These are phyloP conservation scores for Penicillium expansum DNA, from an alignment of 2,329 filamentous ascomycete species.

Conservation along the genomic window DNA sequence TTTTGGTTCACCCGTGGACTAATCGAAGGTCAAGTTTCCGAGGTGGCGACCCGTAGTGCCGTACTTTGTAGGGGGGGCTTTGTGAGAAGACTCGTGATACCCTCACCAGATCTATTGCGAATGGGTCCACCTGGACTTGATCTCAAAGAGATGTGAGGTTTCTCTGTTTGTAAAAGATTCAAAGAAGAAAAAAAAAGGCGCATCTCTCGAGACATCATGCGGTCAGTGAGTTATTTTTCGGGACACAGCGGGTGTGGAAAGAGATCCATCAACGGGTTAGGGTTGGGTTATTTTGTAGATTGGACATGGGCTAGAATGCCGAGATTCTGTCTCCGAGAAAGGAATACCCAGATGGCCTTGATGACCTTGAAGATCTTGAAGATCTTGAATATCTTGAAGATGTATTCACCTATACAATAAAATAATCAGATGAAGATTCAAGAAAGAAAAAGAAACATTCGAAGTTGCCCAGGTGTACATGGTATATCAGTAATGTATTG, in stretches of 20 bases:
- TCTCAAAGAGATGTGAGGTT: background rate
- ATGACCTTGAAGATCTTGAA: background rate
- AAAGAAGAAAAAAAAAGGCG: background rate
- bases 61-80: background rate
- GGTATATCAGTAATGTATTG: background rate
- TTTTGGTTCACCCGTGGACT: background rate
- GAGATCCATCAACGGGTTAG: conserved; percentile 22
- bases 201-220: conserved; percentile 4
- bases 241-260: conserved; percentile 23
- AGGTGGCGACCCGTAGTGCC: background rate
- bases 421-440: background rate
- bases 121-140: background rate
- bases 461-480: no score
- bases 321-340: background rate
- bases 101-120: conserved; percentile 2
- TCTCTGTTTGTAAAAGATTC: background rate
- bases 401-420: no score
- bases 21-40: conserved; percentile 1
- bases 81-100: conserved; percentile 5
- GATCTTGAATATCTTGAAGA: background rate
- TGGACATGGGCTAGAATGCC: background rate
- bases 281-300: conserved; percentile 7
- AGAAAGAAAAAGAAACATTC: background rate
- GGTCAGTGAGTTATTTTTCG: conserved; percentile 19
- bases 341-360: background rate